phyloP scores from a whole-genome alignment of 2,329 filamentous ascomycete genomes.

The Penicillium brevicompactum region DNA sequence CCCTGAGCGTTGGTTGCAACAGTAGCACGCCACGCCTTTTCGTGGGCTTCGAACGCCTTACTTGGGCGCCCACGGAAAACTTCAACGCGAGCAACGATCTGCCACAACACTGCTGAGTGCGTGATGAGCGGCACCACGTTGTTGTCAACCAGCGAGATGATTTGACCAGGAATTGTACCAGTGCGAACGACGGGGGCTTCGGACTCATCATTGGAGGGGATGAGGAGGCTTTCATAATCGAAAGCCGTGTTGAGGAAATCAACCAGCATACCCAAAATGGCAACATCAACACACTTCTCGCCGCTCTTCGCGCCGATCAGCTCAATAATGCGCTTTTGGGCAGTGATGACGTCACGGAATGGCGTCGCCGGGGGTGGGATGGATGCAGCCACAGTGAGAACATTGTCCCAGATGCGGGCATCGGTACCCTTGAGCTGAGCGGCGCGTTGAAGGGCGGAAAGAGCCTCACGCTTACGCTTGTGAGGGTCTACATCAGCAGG shows the following conservation, averaged over 20 bases:
- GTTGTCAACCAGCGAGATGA: conserved; percentile 73
- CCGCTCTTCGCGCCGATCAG: conserved; percentile 67
- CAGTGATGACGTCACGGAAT: conserved; percentile 73
- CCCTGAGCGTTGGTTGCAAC: conserved; percentile 52
- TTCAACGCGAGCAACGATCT: conserved; percentile 69
- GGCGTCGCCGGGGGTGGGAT: conserved; percentile 68
- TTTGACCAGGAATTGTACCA: conserved; percentile 52
- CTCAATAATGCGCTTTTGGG: conserved; percentile 73
- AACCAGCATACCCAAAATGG: conserved; percentile 71
- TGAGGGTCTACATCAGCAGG: conserved; percentile 52
- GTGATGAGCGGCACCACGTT: conserved; percentile 83
- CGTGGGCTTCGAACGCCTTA: conserved; percentile 77
- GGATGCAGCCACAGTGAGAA: conserved; percentile 81
- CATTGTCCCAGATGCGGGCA: conserved; percentile 95
- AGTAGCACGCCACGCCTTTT: conserved; percentile 82
- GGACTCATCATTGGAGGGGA: conserved; percentile 37
- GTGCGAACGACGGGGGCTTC: conserved; percentile 47
- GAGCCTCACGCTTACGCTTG: conserved; percentile 69
- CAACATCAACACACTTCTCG: conserved; percentile 76
- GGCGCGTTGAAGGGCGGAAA: conserved; percentile 84
- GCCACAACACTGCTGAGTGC: conserved; percentile 73
- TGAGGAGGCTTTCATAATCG: conserved; percentile 41
- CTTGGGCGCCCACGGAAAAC: conserved; percentile 71
- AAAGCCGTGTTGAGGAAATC: conserved; percentile 64
- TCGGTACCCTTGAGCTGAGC: conserved; percentile 81